Percentiles rank a stretch among this genome's conserved stretches.
Evolutionary conservation across 2,329 filamentous ascomycete species (phyloP).

Genomic region (Monilinia vaccinii-corymbosi): DNA sequence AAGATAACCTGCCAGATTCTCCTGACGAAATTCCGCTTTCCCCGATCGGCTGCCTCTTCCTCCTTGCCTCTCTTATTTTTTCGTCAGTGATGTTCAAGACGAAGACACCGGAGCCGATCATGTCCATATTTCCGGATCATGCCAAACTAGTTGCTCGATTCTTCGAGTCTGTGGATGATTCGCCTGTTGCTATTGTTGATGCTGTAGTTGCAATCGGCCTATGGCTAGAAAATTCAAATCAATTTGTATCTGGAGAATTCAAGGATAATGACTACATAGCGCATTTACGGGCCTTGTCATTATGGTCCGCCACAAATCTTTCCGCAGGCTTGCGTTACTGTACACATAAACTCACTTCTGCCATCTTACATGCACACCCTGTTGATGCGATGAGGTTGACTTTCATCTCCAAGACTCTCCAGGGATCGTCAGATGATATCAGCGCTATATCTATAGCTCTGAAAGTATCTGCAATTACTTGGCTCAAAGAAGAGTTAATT

Average conservation of each 20-base stretch:
- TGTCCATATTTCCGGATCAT: slow-evolving; percentile 54
- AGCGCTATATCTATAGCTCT: slow-evolving; percentile 46
- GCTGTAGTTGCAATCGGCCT: slow-evolving; percentile 50
- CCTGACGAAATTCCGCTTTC: slow-evolving; percentile 48
- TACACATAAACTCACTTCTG: slow-evolving; percentile 30
- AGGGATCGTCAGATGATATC: slow-evolving; percentile 44
- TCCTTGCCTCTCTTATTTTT: slow-evolving; percentile 55
- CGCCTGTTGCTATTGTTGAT: slow-evolving; percentile 44
- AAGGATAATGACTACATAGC: slow-evolving; percentile 41
- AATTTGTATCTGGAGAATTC: slow-evolving; percentile 32
- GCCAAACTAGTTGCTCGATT: slow-evolving; percentile 44
- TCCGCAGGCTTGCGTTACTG: slow-evolving; percentile 31
- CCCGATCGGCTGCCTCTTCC: slow-evolving; percentile 47
- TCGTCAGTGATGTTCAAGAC: slow-evolving; percentile 52
- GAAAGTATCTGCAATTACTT: slow-evolving; percentile 53
- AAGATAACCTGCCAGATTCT: slow-evolving; percentile 38
- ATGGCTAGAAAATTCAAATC: slow-evolving; percentile 45
- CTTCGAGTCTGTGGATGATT: slow-evolving; percentile 40
- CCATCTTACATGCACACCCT: slow-evolving; percentile 44
- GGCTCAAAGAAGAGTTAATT: slow-evolving; percentile 55
- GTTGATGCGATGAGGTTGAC: slow-evolving; percentile 48
- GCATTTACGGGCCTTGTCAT: slow-evolving; percentile 43
- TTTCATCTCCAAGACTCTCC: slow-evolving; percentile 55
- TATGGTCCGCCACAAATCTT: slow-evolving; percentile 32
- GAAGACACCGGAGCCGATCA: slow-evolving; percentile 41